These are phyloP conservation scores for Globisporangium radiosum DNA, from an alignment of 352 stramenopile genomes.

Conservation along the genomic window DNA sequence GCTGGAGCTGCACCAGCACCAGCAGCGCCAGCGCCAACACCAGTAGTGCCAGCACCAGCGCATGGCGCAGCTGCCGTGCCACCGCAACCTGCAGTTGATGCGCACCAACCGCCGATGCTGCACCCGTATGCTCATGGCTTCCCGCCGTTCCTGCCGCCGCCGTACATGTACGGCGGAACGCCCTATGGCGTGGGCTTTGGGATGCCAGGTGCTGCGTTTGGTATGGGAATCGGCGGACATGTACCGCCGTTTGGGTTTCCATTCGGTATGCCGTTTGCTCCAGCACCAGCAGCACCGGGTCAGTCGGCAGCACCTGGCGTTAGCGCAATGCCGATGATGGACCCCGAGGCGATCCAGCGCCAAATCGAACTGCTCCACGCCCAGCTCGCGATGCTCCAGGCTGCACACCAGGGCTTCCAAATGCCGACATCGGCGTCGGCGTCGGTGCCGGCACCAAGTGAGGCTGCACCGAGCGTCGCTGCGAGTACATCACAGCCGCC, in stretches of 20 bases:
- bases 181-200: constrained; percentile 33
- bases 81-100: constrained; percentile 4
- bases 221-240: constrained; percentile 22
- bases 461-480: too few relatives aligned
- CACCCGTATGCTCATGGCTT: constrained; percentile 38
- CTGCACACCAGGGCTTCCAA: constrained; percentile 12
- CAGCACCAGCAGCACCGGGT: constrained; percentile 17
- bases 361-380: constrained; percentile 47
- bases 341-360: constrained; percentile 38
- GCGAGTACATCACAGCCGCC: too few relatives aligned
- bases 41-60: neutral
- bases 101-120: constrained; percentile 5
- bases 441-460: neutral
- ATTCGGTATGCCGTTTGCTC: constrained; percentile 28
- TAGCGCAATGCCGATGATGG: constrained; percentile 15
- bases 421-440: neutral
- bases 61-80: constrained; percentile 15
- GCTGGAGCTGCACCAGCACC: neutral
- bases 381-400: constrained; percentile 43
- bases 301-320: constrained; percentile 4
- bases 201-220: constrained; percentile 41
- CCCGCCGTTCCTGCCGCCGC: constrained; percentile 41
- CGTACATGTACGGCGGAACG: constrained; percentile 48
- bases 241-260: constrained; percentile 27
- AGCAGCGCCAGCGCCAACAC: neutral